Conservation (phyloP, 345 rosid species). For the Brassica juncea region DNA sequence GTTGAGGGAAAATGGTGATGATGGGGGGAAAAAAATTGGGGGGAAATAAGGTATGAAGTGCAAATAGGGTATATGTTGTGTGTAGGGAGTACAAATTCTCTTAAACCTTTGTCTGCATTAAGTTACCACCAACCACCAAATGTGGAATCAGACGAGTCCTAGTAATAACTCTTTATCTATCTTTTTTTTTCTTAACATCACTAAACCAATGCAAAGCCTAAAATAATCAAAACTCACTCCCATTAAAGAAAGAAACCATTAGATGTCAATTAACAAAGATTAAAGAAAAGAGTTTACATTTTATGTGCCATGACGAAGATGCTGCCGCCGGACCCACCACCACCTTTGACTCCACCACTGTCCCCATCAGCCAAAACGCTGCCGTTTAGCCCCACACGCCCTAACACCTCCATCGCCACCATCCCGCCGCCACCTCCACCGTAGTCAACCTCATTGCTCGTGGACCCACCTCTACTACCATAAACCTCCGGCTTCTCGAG, state of each 20-base stretch:
- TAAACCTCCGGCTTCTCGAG: slow-evolving; percentile 67
- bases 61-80: too few species aligned
- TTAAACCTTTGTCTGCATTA: not conserved
- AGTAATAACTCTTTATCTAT: not conserved
- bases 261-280: not conserved
- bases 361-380: slow-evolving; percentile 83
- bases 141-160: slow-evolving; percentile 7
- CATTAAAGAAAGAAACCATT: slow-evolving; percentile 12
- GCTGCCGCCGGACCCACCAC: slow-evolving; percentile 99
- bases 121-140: slow-evolving; percentile 23
- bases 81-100: too few species aligned
- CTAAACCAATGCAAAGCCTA: slow-evolving; percentile 14
- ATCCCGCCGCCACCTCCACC: slow-evolving; percentile 97
- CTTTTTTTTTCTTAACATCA: not conserved
- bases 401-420: slow-evolving; percentile 52
- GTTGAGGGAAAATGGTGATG: too few species aligned
- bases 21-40: too few species aligned
- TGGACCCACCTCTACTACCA: slow-evolving; percentile 84
- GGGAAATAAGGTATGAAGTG: too few species aligned
- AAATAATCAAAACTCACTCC: slow-evolving; percentile 2
- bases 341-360: slow-evolving; percentile 82
- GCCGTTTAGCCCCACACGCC: slow-evolving; percentile 57
- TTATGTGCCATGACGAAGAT: slow-evolving; percentile 65
- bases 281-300: slow-evolving; percentile 52
- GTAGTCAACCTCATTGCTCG: slow-evolving; percentile 79